Evolutionary conservation across 176 grass and related monocot genomes (phyloP).

Genomic region (Paspalum notatum): DNA sequence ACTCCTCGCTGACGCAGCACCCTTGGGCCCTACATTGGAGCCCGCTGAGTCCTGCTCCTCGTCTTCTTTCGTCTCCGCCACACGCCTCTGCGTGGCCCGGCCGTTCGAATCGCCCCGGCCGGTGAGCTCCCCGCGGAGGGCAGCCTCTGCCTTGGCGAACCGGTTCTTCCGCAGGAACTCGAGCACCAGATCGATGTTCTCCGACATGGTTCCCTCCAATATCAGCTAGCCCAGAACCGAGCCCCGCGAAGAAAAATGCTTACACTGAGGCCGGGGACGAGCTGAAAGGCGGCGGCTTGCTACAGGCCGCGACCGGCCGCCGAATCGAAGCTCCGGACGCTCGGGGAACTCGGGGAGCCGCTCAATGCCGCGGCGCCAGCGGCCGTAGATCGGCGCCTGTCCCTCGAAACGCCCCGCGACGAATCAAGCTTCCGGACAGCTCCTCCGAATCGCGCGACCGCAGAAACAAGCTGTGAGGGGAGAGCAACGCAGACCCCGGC

Average conservation of each 20-base stretch:
- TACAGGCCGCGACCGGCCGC: not conserved
- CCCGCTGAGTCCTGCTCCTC: constrained; percentile 39
- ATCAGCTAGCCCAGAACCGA: constrained; percentile 13
- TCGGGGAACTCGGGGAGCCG: not conserved
- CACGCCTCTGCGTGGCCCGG: not conserved
- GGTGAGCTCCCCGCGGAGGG: constrained; percentile 77
- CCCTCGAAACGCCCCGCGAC: not conserved
- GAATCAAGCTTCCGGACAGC: constrained; percentile 42
- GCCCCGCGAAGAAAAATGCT: not conserved
- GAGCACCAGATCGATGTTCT: constrained; percentile 91
- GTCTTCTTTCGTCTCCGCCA: constrained; percentile 28
- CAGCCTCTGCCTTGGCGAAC: constrained; percentile 87
- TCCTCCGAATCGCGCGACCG: not conserved
- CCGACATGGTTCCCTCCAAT: constrained; percentile 67
- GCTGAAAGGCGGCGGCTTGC: constrained; percentile 22
- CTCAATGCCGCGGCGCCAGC: constrained; percentile 21
- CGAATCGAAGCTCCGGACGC: constrained; percentile 32
- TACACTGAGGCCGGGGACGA: not conserved
- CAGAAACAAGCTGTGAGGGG: not conserved
- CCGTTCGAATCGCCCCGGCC: constrained; percentile 42
- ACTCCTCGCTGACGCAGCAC: constrained; percentile 36
- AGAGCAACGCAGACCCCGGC: not conserved
- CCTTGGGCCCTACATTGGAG: constrained; percentile 39
- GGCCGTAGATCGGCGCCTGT: constrained; percentile 41
- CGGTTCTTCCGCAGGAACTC: constrained; percentile 88